Conservation (phyloP, 306 rosid species). For the Sicyos edulis region DNA sequence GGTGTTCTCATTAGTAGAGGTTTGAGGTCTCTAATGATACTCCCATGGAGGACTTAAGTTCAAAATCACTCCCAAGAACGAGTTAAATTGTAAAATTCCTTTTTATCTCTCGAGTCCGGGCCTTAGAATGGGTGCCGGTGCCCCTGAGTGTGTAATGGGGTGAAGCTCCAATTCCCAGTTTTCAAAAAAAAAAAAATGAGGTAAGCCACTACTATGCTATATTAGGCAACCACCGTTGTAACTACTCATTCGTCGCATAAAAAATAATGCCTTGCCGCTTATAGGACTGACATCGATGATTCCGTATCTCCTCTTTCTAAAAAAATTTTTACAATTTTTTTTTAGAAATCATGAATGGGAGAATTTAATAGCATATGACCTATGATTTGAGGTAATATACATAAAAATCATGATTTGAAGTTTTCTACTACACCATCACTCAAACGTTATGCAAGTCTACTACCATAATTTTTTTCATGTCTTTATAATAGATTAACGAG, state of each 20-base stretch:
- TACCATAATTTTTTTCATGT: neutral
- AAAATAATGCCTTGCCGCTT: neutral
- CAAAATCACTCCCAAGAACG: too few relatives aligned
- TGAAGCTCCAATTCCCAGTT: too few relatives aligned
- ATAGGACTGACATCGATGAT: neutral
- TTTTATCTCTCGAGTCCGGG: too few relatives aligned
- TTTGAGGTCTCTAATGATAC: too few relatives aligned
- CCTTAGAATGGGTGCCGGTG: too few relatives aligned
- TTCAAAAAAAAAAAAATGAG: neutral
- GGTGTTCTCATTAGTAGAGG: too few relatives aligned
- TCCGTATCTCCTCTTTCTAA: neutral
- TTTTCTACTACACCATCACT: neutral
- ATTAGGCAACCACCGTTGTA: neutral
- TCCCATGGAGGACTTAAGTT: too few relatives aligned
- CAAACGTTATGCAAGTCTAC: neutral
- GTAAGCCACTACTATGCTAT: neutral
- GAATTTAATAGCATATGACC: neutral
- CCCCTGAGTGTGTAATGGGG: too few relatives aligned
- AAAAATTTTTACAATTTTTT: too few relatives aligned
- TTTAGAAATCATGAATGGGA: neutral
- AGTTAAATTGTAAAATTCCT: too few relatives aligned
- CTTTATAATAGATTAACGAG: neutral
- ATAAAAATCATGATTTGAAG: neutral
- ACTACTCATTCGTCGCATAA: neutral
- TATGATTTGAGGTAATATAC: slow-evolving; percentile 10